Conservation (phyloP, 2,329 filamentous ascomycete species). For the Cladosporium austrohemisphaericum region DNA sequence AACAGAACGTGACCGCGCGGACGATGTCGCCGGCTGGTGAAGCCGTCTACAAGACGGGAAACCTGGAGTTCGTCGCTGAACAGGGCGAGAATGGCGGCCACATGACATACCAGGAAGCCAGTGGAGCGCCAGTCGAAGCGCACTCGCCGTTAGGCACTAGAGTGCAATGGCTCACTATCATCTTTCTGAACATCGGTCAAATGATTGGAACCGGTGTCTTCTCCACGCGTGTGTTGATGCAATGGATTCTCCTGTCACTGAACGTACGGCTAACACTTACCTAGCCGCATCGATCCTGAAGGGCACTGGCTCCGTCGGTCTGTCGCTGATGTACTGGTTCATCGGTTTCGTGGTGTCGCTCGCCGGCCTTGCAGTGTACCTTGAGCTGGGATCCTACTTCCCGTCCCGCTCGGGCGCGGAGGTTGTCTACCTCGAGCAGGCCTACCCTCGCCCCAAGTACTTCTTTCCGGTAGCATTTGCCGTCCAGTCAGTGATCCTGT, state of each 20-base stretch:
- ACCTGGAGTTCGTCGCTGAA: slow-evolving; percentile 42
- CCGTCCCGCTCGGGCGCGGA: slow-evolving; percentile 63
- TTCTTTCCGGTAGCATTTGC: slow-evolving; percentile 64
- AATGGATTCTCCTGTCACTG: background rate
- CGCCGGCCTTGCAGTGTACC: slow-evolving; percentile 56
- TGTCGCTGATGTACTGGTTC: slow-evolving; percentile 62
- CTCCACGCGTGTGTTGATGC: slow-evolving; percentile 54
- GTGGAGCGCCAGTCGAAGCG: slow-evolving; percentile 59
- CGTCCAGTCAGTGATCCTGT: slow-evolving; percentile 59
- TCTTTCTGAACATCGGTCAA: slow-evolving; percentile 59
- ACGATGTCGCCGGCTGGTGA: slow-evolving; percentile 10
- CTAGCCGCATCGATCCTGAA: slow-evolving; percentile 56
- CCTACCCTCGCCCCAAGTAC: slow-evolving; percentile 60
- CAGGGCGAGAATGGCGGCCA: slow-evolving; percentile 49
- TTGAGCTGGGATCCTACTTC: slow-evolving; percentile 63
- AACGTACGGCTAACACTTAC: background rate
- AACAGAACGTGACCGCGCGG: slow-evolving; percentile 9
- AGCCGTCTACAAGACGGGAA: slow-evolving; percentile 32
- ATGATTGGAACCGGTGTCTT: slow-evolving; percentile 54
- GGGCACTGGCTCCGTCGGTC: slow-evolving; percentile 59
- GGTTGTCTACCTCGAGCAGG: slow-evolving; percentile 66
- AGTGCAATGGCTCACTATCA: slow-evolving; percentile 51
- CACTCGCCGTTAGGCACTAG: slow-evolving; percentile 58
- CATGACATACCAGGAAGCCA: slow-evolving; percentile 57
- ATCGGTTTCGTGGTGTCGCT: slow-evolving; percentile 59